These are phyloP conservation scores for Podochytrium sp. DNA, from an alignment of 192 early-diverging fungal genomes.

Conservation along the genomic window DNA sequence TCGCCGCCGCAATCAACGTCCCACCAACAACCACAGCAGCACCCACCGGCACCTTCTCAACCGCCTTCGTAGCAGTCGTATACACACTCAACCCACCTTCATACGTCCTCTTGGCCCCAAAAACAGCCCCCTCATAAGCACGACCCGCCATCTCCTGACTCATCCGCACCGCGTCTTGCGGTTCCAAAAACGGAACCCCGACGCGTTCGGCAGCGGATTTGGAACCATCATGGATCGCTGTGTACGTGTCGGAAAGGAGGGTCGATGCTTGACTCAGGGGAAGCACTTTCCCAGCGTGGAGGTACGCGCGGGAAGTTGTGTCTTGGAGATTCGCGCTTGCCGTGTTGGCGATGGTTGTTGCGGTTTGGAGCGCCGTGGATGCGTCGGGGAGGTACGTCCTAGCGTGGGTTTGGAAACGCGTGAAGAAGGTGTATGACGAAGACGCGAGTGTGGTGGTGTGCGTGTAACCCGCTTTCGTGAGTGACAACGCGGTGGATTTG, in stretches of 20 bases:
- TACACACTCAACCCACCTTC: neutral
- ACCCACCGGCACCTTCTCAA: neutral
- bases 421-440: neutral
- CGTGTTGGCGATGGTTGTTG: neutral
- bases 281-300: neutral
- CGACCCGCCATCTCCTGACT: neutral
- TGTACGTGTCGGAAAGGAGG: neutral
- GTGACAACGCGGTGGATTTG: neutral
- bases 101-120: neutral
- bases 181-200: neutral
- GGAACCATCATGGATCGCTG: too few relatives aligned
- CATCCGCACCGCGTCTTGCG: neutral
- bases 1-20: neutral
- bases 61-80: neutral
- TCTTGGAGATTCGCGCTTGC: neutral
- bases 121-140: neutral
- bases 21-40: conserved; percentile 9
- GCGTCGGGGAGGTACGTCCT: neutral
- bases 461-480: neutral
- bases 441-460: neutral
- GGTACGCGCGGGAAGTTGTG: neutral
- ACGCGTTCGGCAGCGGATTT: neutral
- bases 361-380: neutral
- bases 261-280: neutral
- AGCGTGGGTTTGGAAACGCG: neutral